These are phyloP conservation scores for Cyclocybe cylindracea DNA, from an alignment of 768 basidiomycete species.

Conservation along the genomic window DNA sequence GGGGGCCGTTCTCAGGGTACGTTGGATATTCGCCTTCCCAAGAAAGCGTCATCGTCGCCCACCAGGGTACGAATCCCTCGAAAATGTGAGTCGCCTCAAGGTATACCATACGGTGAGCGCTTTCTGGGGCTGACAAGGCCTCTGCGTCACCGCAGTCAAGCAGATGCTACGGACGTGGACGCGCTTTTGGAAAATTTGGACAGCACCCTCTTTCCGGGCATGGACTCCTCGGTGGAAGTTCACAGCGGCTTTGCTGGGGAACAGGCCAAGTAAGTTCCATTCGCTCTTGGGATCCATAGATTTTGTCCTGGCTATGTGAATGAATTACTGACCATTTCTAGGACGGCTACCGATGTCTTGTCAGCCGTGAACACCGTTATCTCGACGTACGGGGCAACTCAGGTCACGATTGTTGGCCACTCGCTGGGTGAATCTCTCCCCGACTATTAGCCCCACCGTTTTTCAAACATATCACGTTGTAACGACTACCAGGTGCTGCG, in stretches of 20 bases:
- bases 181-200: constrained; percentile 31
- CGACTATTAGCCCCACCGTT: background rate
- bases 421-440: constrained; percentile 33
- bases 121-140: background rate
- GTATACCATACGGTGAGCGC: background rate
- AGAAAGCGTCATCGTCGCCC: constrained; percentile 39
- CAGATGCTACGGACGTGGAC: constrained; percentile 39
- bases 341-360: constrained; percentile 42
- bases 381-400: constrained; percentile 29
- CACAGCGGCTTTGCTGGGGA: constrained; percentile 46
- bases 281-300: background rate
- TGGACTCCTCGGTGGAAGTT: constrained; percentile 39
- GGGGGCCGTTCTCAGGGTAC: constrained; percentile 14
- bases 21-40: constrained; percentile 33
- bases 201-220: constrained; percentile 45
- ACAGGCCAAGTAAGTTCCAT: constrained; percentile 36
- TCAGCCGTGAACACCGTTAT: constrained; percentile 41
- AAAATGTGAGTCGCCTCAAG: constrained; percentile 29
- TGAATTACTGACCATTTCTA: constrained; percentile 11
- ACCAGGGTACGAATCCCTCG: constrained; percentile 41
- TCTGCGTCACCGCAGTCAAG: constrained; percentile 22
- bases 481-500: constrained; percentile 40
- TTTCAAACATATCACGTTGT: background rate
- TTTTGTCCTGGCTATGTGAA: background rate
- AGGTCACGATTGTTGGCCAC: constrained; percentile 48